Percentiles rank a stretch among this genome's conserved stretches.
Evolutionary conservation across 2,329 filamentous ascomycete species (phyloP).

Genomic region (Ascocoryne sarcoides): DNA sequence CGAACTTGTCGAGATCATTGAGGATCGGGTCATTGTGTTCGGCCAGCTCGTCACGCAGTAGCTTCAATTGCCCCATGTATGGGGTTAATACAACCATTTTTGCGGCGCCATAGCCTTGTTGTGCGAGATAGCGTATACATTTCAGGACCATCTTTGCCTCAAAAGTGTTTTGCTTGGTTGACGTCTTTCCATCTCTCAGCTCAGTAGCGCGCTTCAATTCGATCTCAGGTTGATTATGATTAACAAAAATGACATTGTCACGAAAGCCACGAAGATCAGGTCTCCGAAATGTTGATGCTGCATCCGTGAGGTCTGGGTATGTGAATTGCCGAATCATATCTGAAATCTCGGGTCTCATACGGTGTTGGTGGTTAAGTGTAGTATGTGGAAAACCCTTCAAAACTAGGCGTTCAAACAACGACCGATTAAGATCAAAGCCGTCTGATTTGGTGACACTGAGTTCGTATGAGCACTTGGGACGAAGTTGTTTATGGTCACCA

Average conservation of each 20-base stretch:
- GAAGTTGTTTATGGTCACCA: conserved; percentile 65
- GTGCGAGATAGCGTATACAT: conserved; percentile 56
- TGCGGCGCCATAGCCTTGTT: conserved; percentile 60
- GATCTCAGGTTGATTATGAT: conserved; percentile 49
- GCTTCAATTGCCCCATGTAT: conserved; percentile 59
- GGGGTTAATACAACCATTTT: conserved; percentile 63
- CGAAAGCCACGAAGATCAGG: conserved; percentile 46
- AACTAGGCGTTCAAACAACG: conserved; percentile 61
- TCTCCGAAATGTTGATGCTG: conserved; percentile 38
- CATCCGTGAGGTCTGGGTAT: conserved; percentile 54
- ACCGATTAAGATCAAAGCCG: conserved; percentile 58
- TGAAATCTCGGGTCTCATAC: conserved; percentile 63
- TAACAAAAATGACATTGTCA: conserved; percentile 55
- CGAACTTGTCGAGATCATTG: conserved; percentile 58
- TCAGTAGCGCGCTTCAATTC: conserved; percentile 37
- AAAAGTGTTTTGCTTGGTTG: conserved; percentile 53
- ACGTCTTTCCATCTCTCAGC: conserved; percentile 37
- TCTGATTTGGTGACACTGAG: conserved; percentile 55
- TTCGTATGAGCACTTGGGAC: conserved; percentile 55
- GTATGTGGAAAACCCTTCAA: conserved; percentile 42
- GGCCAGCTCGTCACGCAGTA: conserved; percentile 44
- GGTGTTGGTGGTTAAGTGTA: conserved; percentile 52
- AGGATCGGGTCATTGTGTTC: conserved; percentile 54
- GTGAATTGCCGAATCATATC: conserved; percentile 46
- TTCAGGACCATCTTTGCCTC: conserved; percentile 60